A percentile compares a stretch with the other conserved stretches of the same genome.
These are phyloP conservation scores for Amyloporia xantha DNA, from an alignment of 768 basidiomycete genomes.

Conservation along the genomic window DNA sequence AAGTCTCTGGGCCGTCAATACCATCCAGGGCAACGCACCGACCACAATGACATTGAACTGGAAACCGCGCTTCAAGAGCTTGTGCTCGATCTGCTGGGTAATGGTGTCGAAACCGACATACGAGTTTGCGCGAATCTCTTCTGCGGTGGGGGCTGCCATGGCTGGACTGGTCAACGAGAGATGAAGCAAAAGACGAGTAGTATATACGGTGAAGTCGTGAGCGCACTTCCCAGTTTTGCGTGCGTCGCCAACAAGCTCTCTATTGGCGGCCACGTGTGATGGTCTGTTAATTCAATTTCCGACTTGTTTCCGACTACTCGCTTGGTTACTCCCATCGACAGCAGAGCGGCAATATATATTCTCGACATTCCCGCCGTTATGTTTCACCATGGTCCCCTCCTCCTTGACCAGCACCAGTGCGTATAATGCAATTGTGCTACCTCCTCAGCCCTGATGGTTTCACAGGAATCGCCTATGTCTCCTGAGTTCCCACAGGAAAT, in stretches of 20 bases:
- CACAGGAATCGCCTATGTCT: slow-evolving; percentile 3
- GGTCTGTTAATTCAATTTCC: neutral
- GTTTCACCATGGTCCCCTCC: neutral
- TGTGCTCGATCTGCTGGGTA: slow-evolving; percentile 97
- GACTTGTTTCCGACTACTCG: neutral
- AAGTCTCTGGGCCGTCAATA: neutral
- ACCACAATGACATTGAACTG: slow-evolving; percentile 99
- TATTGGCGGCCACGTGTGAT: slow-evolving; percentile 2
- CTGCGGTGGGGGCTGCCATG: slow-evolving; percentile 36
- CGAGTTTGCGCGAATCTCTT: slow-evolving; percentile 85
- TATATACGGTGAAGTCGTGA: neutral
- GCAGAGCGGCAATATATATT: neutral
- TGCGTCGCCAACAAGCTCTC: slow-evolving; percentile 1
- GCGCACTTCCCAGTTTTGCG: neutral
- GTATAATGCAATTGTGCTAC: no score
- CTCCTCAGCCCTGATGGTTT: no score
- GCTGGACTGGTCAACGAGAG: slow-evolving; percentile 2
- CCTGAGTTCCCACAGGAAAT: slow-evolving; percentile 21
- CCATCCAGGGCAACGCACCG: slow-evolving; percentile 59
- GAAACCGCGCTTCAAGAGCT: slow-evolving; percentile 97
- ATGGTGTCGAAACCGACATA: slow-evolving; percentile 99
- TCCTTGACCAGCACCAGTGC: no score
- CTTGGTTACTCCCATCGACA: neutral
- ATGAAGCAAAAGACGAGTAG: slow-evolving; percentile 1
- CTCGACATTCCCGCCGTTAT: neutral